Evolutionary conservation across 495 filamentous ascomycete genomes (phyloP), one percentile per base, ranked within the genome.

Genomic region (Penicillium ochrochloron): DNA sequence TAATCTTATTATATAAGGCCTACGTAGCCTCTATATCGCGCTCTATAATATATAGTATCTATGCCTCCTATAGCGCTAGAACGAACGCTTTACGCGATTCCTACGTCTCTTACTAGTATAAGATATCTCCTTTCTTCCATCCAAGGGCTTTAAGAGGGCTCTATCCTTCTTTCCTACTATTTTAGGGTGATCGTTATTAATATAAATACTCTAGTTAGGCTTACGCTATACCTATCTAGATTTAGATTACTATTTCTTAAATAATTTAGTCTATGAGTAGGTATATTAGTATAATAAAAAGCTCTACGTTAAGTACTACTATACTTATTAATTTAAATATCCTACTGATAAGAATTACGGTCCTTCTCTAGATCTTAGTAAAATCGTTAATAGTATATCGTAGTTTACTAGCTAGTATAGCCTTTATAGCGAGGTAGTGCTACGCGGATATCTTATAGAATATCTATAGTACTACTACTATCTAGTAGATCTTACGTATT

Each of bases 401-500:
- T n/a, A n/a, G n/a, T n/a, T n/a, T n/a, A n/a, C n/a, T n/a, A n/a
- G n/a, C n/a, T n/a, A n/a, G n/a, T n/a, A n/a, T n/a, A n/a, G n/a
- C n/a, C n/a, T n/a, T n/a, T n/a, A n/a, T n/a, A n/a, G n/a, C n/a
- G n/a, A n/a, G n/a, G n/a, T 39, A 39, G 19, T 56, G 67, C 65
- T 46, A 70, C 3, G 54, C 68, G 0, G 66, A 50, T 2, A 64
- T 29, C 0, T 66, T 62, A 15, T 63, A 73, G 0, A 73, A 57
- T 19, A 73, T 58, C 48, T 70, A 65, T 0, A 66, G 66, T 5
- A 73, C 44, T 0, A 73, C 60, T 10, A 73, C 65, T 7, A 53
- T 68, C 21, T 66, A 59, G 48, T 76, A 74, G 21, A 69, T 31
- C 46, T 50, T 57, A 0, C 61, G 46, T 39, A 68, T 69, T 0